Conservation (phyloP, 352 stramenopile species). For the Globisporangium perplexum region DNA sequence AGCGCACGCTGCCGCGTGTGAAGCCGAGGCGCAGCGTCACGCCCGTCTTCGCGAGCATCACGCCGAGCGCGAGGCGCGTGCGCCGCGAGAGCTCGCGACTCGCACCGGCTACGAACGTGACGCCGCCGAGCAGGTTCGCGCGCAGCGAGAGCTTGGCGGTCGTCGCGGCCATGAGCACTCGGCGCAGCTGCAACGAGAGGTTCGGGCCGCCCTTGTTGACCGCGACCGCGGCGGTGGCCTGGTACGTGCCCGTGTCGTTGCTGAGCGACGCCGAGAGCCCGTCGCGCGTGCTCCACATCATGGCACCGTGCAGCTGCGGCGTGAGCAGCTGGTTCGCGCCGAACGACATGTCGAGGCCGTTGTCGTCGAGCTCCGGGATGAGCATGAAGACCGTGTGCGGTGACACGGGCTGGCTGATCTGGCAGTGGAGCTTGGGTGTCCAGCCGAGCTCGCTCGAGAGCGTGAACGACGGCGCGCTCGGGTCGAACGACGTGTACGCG, state of each 20-base stretch:
- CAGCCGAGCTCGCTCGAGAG: constrained; percentile 68
- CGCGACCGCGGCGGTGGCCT: constrained; percentile 35
- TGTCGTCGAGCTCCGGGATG: constrained; percentile 64
- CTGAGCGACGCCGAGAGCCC: constrained; percentile 62
- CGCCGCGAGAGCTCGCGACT: constrained; percentile 56
- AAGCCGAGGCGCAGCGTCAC: constrained; percentile 69
- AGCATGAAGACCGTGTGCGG: constrained; percentile 64
- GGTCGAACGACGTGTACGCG: constrained; percentile 62
- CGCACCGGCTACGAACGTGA: constrained; percentile 44
- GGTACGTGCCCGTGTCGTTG: constrained; percentile 34
- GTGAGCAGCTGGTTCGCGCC: constrained; percentile 64
- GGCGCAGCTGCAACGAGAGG: constrained; percentile 52
- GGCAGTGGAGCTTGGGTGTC: constrained; percentile 69
- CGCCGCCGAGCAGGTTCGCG: constrained; percentile 34
- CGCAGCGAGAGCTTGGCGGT: constrained; percentile 50
- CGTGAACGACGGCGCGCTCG: constrained; percentile 49
- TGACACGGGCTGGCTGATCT: constrained; percentile 72
- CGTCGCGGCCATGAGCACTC: constrained; percentile 26
- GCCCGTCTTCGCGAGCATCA: constrained; percentile 44
- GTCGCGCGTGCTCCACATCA: constrained; percentile 82
- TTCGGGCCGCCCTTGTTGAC: constrained; percentile 44
- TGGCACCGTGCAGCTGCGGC: constrained; percentile 54
- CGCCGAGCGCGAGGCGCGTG: constrained; percentile 50
- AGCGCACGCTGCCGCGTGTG: constrained; percentile 72
- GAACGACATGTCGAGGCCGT: constrained; percentile 67